Evolutionary conservation across 169 alveolate genomes (phyloP), one percentile per base, ranked within the genome.

Genomic region (Plasmodium blacklocki): DNA sequence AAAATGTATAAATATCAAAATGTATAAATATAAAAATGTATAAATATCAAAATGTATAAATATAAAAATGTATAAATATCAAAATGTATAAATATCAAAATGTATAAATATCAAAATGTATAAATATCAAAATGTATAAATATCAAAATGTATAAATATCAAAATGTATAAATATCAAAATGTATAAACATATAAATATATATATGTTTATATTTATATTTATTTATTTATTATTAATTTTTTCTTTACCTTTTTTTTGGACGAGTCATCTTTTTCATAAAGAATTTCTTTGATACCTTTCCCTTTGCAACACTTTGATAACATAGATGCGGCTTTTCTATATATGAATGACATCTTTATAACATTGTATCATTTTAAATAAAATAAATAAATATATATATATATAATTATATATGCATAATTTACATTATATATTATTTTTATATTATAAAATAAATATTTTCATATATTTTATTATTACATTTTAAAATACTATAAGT

Each of bases 291-390:
- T 80, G 19, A 80, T 67, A 12, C 90, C 90, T 47, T 26, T 63
- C 21, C 90, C 90, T 49, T 56, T 26, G 1, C 73, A 56, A 26
- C 83, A 67, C 39, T 21, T 67, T 15, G 45, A 32, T 39, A 80
- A 62, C 78, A 80, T 68, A 54, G 67, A 43, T n/a, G 90, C 75
- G n/a, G 76, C 90, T 12, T 72, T 80, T 62, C 83, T 80, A 21
- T 80, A 80, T 14, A 80, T 67, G 50, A 80, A 56, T 47, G 90
- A 80, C 90, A 80, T 80, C 18, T 18, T 56, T 56, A 56, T 56
- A 6, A 12, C 1, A 52, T 7, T 56, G 5, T 15, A 56, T 21
- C 18, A 18, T 14, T 56, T 56, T 21, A 52, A 14, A 52, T 0
- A 56, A 21, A 18, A 56, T 5, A 56, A 12, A 56, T n/a, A 56